phyloP scores from a whole-genome alignment of 495 filamentous ascomycete species.

The Xylaria sp. region DNA sequence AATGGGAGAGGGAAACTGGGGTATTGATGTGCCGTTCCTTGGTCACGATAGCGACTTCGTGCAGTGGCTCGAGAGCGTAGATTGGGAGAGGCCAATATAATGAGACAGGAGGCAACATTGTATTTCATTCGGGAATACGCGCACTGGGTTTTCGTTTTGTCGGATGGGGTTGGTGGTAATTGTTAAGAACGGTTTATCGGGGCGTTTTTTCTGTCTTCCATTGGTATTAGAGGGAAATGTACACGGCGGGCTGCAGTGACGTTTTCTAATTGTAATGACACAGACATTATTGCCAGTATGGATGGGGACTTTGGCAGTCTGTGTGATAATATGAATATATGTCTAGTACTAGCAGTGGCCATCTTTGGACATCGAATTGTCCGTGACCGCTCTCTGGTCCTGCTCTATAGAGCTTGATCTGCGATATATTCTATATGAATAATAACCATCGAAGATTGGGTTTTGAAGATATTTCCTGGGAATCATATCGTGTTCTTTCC shows the following conservation, averaged over 20 bases:
- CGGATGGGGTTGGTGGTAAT: not conserved
- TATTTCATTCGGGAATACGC: not conserved
- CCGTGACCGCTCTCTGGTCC: not conserved
- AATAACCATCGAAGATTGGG: no score
- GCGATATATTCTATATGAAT: not conserved
- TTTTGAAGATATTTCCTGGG: no score
- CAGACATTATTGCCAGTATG: not conserved
- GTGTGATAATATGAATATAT: not conserved
- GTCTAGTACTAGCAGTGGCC: not conserved
- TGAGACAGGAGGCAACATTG: not conserved
- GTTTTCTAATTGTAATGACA: slow-evolving; percentile 13
- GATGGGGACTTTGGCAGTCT: not conserved
- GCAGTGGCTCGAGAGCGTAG: slow-evolving; percentile 44
- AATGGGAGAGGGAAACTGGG: slow-evolving; percentile 35
- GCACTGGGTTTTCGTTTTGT: not conserved
- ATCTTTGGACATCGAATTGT: not conserved
- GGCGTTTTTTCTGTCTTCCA: not conserved
- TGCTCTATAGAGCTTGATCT: not conserved
- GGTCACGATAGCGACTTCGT: slow-evolving; percentile 44
- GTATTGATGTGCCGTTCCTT: slow-evolving; percentile 38
- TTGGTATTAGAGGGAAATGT: not conserved
- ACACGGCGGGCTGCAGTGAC: not conserved
- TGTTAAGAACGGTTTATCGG: not conserved
- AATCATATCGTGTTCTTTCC: no score
- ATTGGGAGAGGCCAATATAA: slow-evolving; percentile 38